A percentile compares a stretch with the other conserved stretches of the same genome.
Conservation (phyloP, 345 rosid genomes). For the Salix koriyanagi region DNA sequence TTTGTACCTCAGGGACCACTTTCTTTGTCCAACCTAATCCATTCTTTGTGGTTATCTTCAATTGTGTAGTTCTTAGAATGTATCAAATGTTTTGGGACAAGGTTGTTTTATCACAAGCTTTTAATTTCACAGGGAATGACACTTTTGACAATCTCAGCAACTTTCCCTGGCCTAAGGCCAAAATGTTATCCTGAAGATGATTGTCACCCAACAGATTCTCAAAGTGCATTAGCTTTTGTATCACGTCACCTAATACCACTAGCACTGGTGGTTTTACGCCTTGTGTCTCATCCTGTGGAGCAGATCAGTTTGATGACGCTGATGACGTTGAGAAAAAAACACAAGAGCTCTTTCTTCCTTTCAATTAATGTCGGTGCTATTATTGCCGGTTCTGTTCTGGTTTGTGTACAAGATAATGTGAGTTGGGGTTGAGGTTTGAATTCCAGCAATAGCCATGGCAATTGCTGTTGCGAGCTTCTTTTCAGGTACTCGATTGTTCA, state of each 20-base stretch:
- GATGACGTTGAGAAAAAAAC: constrained; percentile 37
- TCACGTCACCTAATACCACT: constrained; percentile 47
- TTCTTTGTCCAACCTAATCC: background rate
- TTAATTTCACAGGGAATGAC: constrained; percentile 43
- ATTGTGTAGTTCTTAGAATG: background rate
- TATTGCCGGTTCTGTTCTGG: constrained; percentile 41
- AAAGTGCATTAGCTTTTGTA: constrained; percentile 30
- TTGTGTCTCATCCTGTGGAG: constrained; percentile 56
- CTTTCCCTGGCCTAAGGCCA: constrained; percentile 43
- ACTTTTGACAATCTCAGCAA: constrained; percentile 45
- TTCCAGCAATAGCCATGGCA: constrained; percentile 53
- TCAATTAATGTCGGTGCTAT: constrained; percentile 47
- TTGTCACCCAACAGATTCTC: constrained; percentile 33
- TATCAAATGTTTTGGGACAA: background rate
- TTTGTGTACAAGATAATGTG: constrained; percentile 50
- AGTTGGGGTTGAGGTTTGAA: constrained; percentile 57
- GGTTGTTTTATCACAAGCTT: background rate
- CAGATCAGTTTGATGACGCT: constrained; percentile 53
- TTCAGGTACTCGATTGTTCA: constrained; percentile 38
- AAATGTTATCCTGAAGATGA: constrained; percentile 24
- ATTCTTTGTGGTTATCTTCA: background rate
- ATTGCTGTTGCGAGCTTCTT: constrained; percentile 46
- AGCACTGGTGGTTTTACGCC: constrained; percentile 56
- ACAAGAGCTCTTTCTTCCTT: constrained; percentile 52
- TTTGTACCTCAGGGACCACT: background rate